Evolutionary conservation across 805 yeast genomes (phyloP).

Genomic region (fission yeast (Schizosaccharomyces pombe)): DNA sequence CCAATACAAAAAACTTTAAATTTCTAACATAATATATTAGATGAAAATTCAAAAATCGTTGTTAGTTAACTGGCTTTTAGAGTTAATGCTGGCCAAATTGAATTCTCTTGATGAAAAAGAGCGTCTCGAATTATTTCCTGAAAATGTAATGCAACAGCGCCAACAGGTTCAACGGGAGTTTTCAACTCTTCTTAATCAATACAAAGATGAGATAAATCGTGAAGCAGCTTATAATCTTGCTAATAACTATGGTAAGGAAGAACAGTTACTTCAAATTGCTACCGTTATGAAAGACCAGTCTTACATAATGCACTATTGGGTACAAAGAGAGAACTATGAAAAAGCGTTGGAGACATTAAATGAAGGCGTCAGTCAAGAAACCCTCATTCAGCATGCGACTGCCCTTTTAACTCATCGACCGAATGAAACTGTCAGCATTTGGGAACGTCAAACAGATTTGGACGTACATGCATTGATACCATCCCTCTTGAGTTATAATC

Average conservation of each 20-base stretch:
- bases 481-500: slow-evolving; percentile 38
- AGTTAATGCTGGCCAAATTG: slow-evolving; percentile 48
- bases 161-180: slow-evolving; percentile 16
- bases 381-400: slow-evolving; percentile 45
- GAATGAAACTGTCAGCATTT: slow-evolving; percentile 42
- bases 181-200: slow-evolving; percentile 26
- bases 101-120: slow-evolving; percentile 27
- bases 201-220: slow-evolving; percentile 32
- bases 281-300: slow-evolving; percentile 41
- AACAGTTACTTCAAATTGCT: slow-evolving; percentile 45
- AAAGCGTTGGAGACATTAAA: slow-evolving; percentile 39
- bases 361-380: slow-evolving; percentile 23
- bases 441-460: slow-evolving; percentile 38
- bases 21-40: too few relatives aligned
- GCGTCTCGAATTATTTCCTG: slow-evolving; percentile 19
- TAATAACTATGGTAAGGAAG: slow-evolving; percentile 36
- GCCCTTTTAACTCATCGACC: slow-evolving; percentile 49
- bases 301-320: slow-evolving; percentile 45
- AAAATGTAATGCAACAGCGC: slow-evolving; percentile 13
- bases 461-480: slow-evolving; percentile 50
- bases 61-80: slow-evolving; percentile 25
- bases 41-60: slow-evolving; percentile 9
- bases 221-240: slow-evolving; percentile 52
- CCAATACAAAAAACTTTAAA: neutral
- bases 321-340: slow-evolving; percentile 47